Evolutionary conservation across 2,329 filamentous ascomycete species (phyloP), one percentile per base, ranked within the genome.

Genomic region (Coniochaeta prunicola): DNA sequence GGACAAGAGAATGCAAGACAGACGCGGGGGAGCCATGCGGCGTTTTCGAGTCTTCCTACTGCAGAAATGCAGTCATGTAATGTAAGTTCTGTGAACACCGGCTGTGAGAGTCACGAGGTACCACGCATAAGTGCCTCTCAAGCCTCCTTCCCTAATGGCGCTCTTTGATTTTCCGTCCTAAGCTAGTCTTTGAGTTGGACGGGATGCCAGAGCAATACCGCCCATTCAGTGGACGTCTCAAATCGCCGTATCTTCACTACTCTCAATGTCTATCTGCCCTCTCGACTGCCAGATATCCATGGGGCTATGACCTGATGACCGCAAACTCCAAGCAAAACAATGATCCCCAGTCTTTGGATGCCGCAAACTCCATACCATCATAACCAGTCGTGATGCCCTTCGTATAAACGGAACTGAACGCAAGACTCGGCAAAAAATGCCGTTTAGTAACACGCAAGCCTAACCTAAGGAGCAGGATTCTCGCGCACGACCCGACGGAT

Each of bases 401-500:
- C 53, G 28, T 55, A 55, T 55, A 55, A 26, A 55, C 2, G 53
- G 21, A 55, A 36, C 21, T n/a, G 4, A 50, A 50, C 24, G 45
- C 45, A 30, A 53, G 26, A 30, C 48, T 15, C 48, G 36, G 19
- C 36, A 38, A 12, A 53, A 33, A 31, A 17, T 31, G 26, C 26
- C 26, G 30, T 31, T 3, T 36, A 19, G 30, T 7, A n/a, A 21
- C 10, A n/a, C 30, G 30, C 19, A 17, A 55, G 8, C 30, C 33
- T 36, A 33, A 58, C 65, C 75, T 68, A 91, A 57, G 88, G 88
- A 55, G 90, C 87, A 15, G 90, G 91, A 73, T 97, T 96, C 64
- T 97, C 92, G 67, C 85, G 88, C 59, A 99, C 94, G 21, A 96
- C 87, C 61, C 90, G 86, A 70, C 85, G 87, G 62, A 99, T 87